These are phyloP conservation scores for Colletotrichum cereale DNA, from an alignment of 2,329 filamentous ascomycete genomes.

Conservation along the genomic window DNA sequence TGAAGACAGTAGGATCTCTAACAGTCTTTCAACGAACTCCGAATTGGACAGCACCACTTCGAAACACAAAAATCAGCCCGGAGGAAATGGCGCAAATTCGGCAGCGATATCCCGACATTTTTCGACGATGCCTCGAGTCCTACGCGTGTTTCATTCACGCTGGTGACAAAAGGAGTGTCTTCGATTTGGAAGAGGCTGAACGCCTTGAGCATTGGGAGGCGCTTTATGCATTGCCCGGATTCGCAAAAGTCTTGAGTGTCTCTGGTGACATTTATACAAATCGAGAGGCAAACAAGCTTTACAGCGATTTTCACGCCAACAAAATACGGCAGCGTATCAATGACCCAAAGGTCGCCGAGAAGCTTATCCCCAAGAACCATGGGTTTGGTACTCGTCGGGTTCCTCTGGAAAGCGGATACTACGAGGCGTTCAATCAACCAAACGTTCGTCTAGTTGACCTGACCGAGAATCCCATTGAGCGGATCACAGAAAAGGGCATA, in stretches of 20 bases:
- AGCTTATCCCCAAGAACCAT: slow-evolving; percentile 50
- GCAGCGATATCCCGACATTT: slow-evolving; percentile 19
- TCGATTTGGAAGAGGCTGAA: slow-evolving; percentile 47
- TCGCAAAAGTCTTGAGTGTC: slow-evolving; percentile 48
- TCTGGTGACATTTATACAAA: slow-evolving; percentile 47
- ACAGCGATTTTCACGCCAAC: slow-evolving; percentile 47
- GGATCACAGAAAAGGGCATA: slow-evolving; percentile 53
- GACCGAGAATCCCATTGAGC: slow-evolving; percentile 54
- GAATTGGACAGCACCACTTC: slow-evolving; percentile 47
- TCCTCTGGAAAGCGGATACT: slow-evolving; percentile 61
- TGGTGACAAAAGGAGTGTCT: slow-evolving; percentile 43
- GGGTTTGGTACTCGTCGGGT: slow-evolving; percentile 48
- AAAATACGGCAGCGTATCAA: slow-evolving; percentile 53
- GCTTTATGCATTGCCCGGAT: slow-evolving; percentile 53
- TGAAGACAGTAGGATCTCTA: slow-evolving; percentile 60
- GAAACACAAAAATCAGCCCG: slow-evolving; percentile 43
- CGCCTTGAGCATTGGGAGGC: slow-evolving; percentile 44
- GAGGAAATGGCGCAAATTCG: slow-evolving; percentile 34
- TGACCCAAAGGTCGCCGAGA: slow-evolving; percentile 51
- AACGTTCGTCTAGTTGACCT: slow-evolving; percentile 62
- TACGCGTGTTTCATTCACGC: slow-evolving; percentile 48
- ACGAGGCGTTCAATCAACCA: slow-evolving; percentile 61
- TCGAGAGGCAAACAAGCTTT: slow-evolving; percentile 46
- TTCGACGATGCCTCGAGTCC: slow-evolving; percentile 43
- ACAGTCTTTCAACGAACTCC: slow-evolving; percentile 69